A percentile compares a stretch with the other conserved stretches of the same genome.
These are phyloP conservation scores for Hibiscus tridactylites DNA, from an alignment of 345 rosid species.

Conservation along the genomic window DNA sequence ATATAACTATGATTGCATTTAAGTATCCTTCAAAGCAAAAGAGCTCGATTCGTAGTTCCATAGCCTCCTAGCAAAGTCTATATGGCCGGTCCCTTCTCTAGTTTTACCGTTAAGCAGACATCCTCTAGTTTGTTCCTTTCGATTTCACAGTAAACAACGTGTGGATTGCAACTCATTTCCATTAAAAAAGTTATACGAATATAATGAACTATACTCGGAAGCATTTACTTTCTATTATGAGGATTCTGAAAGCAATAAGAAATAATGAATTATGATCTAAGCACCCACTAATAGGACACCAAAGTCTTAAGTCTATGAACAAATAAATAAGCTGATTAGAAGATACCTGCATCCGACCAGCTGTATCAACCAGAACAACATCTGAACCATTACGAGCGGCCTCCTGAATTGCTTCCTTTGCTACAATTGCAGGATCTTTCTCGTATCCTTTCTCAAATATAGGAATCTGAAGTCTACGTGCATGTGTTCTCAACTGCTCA, in stretches of 20 bases:
- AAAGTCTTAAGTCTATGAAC: no score
- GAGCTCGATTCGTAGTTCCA: no score
- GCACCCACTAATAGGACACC: no score
- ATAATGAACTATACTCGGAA: not conserved
- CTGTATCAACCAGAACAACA: conserved; percentile 97
- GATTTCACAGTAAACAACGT: not conserved
- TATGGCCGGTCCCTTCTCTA: not conserved
- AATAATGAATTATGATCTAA: no score
- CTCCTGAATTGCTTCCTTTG: conserved; percentile 96
- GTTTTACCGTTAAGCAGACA: not conserved
- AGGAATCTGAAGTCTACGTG: conserved; percentile 91
- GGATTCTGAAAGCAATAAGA: not conserved
- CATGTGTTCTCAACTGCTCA: conserved; percentile 93
- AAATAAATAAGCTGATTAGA: not conserved
- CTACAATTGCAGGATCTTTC: conserved; percentile 93
- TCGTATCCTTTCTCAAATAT: conserved; percentile 97
- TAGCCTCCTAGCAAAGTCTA: no score
- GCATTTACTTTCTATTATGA: not conserved
- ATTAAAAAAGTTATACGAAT: not conserved
- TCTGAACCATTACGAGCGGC: conserved; percentile 79
- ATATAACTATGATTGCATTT: not conserved
- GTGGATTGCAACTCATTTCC: not conserved
- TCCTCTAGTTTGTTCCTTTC: not conserved
- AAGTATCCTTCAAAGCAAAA: no score
- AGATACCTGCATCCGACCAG: conserved; percentile 64